Evolutionary conservation across 2,329 filamentous ascomycete genomes (phyloP).

Genomic region (Chaetomium sp.): DNA sequence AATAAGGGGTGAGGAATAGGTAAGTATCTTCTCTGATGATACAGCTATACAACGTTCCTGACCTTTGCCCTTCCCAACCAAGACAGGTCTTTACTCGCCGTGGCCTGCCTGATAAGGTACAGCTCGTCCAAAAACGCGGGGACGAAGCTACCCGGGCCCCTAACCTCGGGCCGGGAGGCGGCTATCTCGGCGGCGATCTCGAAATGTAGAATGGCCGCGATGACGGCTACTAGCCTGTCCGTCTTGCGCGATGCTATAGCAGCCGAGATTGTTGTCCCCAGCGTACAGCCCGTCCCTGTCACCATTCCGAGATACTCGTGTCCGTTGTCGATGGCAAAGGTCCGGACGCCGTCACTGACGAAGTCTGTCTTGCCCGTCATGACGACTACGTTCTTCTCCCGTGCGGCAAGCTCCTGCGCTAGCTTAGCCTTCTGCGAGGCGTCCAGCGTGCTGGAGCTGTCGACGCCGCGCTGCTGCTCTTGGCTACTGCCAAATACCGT

Average conservation of each 20-base stretch:
- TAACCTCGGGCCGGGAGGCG: constrained; percentile 62
- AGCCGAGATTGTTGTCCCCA: constrained; percentile 80
- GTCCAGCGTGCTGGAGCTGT: constrained; percentile 64
- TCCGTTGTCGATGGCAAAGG: constrained; percentile 73
- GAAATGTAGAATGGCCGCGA: constrained; percentile 75
- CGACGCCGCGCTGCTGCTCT: constrained; percentile 77
- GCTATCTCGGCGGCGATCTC: constrained; percentile 72
- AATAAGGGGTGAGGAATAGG: neutral
- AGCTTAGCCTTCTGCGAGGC: constrained; percentile 57
- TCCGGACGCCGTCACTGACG: constrained; percentile 71
- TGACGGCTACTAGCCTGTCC: constrained; percentile 70
- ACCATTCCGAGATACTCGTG: constrained; percentile 69
- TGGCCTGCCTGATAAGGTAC: constrained; percentile 51
- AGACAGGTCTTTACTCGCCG: constrained; percentile 48
- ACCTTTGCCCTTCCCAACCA: constrained; percentile 50
- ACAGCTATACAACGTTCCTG: constrained; percentile 10
- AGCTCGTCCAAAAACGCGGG: constrained; percentile 80
- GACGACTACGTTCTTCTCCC: constrained; percentile 72
- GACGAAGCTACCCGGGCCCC: constrained; percentile 83
- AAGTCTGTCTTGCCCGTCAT: constrained; percentile 81
- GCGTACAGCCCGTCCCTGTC: constrained; percentile 81
- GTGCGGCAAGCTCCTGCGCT: constrained; percentile 65
- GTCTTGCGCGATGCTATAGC: constrained; percentile 64
- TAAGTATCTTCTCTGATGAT: neutral
- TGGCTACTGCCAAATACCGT: constrained; percentile 57